Percentiles rank a stretch among this genome's conserved stretches.
phyloP scores from a whole-genome alignment of 1,139 yeast species.

The Blastobotrys malaysiensis region DNA sequence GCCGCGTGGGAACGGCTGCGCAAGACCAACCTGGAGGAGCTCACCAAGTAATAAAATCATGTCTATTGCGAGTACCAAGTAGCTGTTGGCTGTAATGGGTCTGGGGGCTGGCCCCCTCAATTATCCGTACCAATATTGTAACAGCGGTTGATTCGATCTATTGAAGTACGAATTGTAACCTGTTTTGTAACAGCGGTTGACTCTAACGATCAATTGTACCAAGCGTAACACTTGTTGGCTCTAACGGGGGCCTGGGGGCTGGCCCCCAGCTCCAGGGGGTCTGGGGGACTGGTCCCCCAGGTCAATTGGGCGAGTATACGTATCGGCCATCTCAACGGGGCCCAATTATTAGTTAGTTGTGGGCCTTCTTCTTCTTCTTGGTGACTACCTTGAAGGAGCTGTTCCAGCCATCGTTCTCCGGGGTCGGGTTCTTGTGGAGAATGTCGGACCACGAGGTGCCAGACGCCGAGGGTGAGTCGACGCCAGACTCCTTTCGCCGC shows the following conservation, averaged over 20 bases:
- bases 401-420: slow-evolving; percentile 73
- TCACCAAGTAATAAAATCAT: slow-evolving; percentile 9
- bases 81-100: too few species aligned
- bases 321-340: too few species aligned
- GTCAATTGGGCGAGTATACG: too few species aligned
- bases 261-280: neutral
- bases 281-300: too few species aligned
- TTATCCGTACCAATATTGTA: too few species aligned
- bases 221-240: too few species aligned
- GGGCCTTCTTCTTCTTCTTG: slow-evolving; percentile 40
- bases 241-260: too few species aligned
- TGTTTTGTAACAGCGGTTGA: too few species aligned
- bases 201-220: too few species aligned
- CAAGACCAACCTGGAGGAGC: slow-evolving; percentile 16
- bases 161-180: too few species aligned
- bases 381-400: slow-evolving; percentile 58
- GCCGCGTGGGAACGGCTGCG: slow-evolving; percentile 21
- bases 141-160: too few species aligned
- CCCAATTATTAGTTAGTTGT: neutral
- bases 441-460: slow-evolving; percentile 44
- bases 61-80: neutral
- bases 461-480: slow-evolving; percentile 21
- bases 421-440: slow-evolving; percentile 52
- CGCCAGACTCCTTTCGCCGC: slow-evolving; percentile 65
- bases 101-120: neutral